phyloP scores from a whole-genome alignment of 495 filamentous ascomycete genomes.

The Mytilinidion resinicola region DNA sequence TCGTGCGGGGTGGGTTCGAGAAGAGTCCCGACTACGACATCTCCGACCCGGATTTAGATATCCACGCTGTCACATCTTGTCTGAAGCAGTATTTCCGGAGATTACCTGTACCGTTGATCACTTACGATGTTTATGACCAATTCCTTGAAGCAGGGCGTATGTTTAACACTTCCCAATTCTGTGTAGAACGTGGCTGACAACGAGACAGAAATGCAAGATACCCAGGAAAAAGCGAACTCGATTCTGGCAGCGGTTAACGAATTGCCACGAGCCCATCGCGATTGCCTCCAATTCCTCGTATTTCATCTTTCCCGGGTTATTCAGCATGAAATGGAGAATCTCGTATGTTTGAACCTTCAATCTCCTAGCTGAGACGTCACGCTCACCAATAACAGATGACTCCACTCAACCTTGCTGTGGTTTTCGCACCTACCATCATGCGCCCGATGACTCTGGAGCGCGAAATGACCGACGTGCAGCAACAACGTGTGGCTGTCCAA shows the following conservation, averaged over 20 bases:
- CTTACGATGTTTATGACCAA: slow-evolving; percentile 84
- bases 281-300: slow-evolving; percentile 86
- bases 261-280: slow-evolving; percentile 73
- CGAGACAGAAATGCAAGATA: slow-evolving; percentile 45
- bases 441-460: slow-evolving; percentile 77
- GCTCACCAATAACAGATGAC: slow-evolving; percentile 59
- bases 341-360: slow-evolving; percentile 40
- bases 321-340: slow-evolving; percentile 70
- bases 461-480: slow-evolving; percentile 91
- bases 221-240: slow-evolving; percentile 56
- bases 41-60: slow-evolving; percentile 87
- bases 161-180: slow-evolving; percentile 21
- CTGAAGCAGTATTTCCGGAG: slow-evolving; percentile 98
- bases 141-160: slow-evolving; percentile 72
- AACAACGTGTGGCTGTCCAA: slow-evolving; percentile 23
- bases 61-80: slow-evolving; percentile 90
- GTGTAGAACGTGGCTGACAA: slow-evolving; percentile 16
- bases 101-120: slow-evolving; percentile 83
- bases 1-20: slow-evolving; percentile 86
- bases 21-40: slow-evolving; percentile 78
- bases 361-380: neutral
- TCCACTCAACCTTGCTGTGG: slow-evolving; percentile 88
- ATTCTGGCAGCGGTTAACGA: slow-evolving; percentile 65
- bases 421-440: slow-evolving; percentile 98
- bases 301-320: slow-evolving; percentile 92